Base-by-base conservation (phyloP, 225 moss, liverwort and hornwort species). In the Physcomitrellopsis africana region DNA sequence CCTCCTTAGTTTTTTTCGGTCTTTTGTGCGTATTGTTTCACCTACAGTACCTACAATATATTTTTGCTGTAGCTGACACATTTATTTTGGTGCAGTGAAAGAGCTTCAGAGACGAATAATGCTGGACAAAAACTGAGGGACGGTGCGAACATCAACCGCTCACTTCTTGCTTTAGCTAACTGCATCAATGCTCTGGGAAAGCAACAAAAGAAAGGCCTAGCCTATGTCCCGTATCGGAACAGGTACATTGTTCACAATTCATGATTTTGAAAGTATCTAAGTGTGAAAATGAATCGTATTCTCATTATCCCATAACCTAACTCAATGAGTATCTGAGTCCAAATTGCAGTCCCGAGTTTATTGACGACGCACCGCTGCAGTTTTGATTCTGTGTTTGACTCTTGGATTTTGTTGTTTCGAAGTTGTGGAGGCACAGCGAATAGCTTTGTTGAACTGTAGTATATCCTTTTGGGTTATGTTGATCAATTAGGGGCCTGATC, bases 111-210 rank as follows among this genome's bases (percentile, higher is more conserved):
- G 79, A 93, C 93, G 41, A 89, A 93, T 71, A 93, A 93, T 79
- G 91, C 86, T 16, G 93, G 93, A 48, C 93, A 93, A 58, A 93
- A 93, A 77, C 73, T 93, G 19, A 82, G 93, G 67, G 93, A 93
- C 69, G 93, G 93, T 76, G 93, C 93, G 59, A 93, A 91, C 60
- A 93, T 93, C 37, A 93, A 93, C 68, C 85, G 91, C 45, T 93
- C 93, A 11, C 82, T 93, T 32, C 86, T 93, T 77, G 93, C 93
- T 58, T 69, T 93, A 68, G 91, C 93, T 10, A 93, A 91, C 60
- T 93, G 93, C 77, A 93, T 93, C 83, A 93, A 93, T 75, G 93
- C 93, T 62, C 91, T 93, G 63, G 93, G 93, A 51, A 93, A 93
- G 89, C 91, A 91, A 81, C 93, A 93, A 46, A 93, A 93, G 84